Conservation (phyloP, 805 yeast species). For the Metschnikowia henanensis region DNA sequence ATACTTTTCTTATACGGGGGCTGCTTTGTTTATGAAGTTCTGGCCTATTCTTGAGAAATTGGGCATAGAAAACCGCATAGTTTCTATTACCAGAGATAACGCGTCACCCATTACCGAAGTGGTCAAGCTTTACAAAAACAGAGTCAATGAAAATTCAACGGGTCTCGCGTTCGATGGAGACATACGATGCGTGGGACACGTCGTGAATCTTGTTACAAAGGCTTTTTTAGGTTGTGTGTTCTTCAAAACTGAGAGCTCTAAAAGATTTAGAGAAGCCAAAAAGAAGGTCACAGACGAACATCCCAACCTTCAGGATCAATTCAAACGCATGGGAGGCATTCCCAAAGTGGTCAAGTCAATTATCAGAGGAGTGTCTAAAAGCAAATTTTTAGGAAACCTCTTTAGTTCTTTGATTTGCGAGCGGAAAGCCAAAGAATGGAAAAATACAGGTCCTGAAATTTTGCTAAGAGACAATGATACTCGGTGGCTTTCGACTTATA, state of each 20-base stretch:
- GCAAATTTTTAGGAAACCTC: too few relatives aligned
- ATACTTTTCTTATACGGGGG: not conserved
- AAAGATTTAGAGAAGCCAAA: not conserved
- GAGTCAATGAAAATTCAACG: not conserved
- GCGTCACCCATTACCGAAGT: not conserved
- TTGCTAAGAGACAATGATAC: too few relatives aligned
- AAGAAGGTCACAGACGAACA: too few relatives aligned
- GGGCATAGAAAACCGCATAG: not conserved
- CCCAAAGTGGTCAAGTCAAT: not conserved
- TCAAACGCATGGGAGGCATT: not conserved
- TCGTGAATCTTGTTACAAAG: not conserved
- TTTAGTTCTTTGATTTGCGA: too few relatives aligned
- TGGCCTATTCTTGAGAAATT: not conserved
- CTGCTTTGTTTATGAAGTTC: not conserved
- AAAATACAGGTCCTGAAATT: too few relatives aligned
- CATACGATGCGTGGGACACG: too few relatives aligned
- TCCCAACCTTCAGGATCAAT: not conserved
- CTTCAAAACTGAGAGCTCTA: not conserved
- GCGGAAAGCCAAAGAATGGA: too few relatives aligned
- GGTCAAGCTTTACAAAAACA: not conserved
- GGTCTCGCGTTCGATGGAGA: too few relatives aligned
- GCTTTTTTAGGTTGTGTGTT: not conserved
- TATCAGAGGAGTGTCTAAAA: not conserved
- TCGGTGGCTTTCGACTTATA: constrained; percentile 1
- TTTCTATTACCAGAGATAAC: not conserved